Percentiles rank a stretch among this genome's conserved stretches.
Conservation (phyloP, 768 basidiomycete species). For the Coprinellus micaceus region DNA sequence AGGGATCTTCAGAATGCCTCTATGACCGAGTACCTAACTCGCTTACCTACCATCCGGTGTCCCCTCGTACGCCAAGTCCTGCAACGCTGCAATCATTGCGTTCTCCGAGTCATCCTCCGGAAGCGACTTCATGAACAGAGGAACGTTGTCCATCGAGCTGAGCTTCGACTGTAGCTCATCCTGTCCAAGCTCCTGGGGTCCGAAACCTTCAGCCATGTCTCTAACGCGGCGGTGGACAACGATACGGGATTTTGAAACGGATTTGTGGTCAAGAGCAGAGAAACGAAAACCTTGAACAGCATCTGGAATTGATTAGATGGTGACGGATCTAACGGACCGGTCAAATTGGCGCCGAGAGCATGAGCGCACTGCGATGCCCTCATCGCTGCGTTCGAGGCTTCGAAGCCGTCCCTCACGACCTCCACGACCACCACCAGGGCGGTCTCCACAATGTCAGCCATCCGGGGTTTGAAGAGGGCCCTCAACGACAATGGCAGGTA, state of each 20-base stretch:
- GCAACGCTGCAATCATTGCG: conserved; percentile 72
- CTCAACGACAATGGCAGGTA: conserved; percentile 59
- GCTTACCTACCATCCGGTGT: conserved; percentile 84
- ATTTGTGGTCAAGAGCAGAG: background rate
- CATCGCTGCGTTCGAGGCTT: background rate
- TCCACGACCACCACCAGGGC: background rate
- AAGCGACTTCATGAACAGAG: conserved; percentile 90
- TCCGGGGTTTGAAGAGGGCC: conserved; percentile 53
- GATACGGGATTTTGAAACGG: background rate
- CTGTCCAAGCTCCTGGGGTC: conserved; percentile 24
- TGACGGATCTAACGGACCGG: conserved; percentile 3
- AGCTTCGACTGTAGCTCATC: conserved; percentile 37
- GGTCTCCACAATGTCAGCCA: conserved; percentile 25
- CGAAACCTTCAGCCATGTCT: conserved; percentile 24
- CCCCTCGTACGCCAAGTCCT: conserved; percentile 84
- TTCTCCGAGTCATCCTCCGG: conserved; percentile 69
- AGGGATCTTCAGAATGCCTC: background rate
- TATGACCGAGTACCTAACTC: background rate
- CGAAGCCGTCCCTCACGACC: background rate
- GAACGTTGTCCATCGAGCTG: conserved; percentile 57
- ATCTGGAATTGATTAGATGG: background rate
- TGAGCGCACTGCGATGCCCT: background rate
- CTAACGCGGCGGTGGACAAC: too few relatives aligned
- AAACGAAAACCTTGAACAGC: background rate
- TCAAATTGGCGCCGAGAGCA: background rate